Conservation (phyloP, 2,329 filamentous ascomycete species). For the Davidsoniella neocaledoniae region DNA sequence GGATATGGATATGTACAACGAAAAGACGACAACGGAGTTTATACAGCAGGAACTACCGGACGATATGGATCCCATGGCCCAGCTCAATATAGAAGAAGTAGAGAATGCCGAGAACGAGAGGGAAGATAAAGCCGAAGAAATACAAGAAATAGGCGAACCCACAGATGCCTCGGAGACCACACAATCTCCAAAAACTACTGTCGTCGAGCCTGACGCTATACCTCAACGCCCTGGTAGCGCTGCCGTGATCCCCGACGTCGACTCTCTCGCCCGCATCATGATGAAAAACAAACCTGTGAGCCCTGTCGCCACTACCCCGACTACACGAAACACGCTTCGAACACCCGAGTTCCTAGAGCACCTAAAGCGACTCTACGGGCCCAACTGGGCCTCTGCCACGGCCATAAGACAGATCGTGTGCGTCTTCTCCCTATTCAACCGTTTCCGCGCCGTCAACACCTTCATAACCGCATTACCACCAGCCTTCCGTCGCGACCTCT, state of each 20-base stretch:
- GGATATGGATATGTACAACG: slow-evolving; percentile 14
- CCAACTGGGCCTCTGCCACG: slow-evolving; percentile 25
- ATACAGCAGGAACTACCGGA: slow-evolving; percentile 1
- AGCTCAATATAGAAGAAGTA: not conserved
- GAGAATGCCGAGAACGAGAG: not conserved
- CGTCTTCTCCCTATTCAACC: slow-evolving; percentile 26
- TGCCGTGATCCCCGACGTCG: not conserved
- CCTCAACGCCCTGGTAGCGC: not conserved
- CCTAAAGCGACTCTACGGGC: slow-evolving; percentile 28
- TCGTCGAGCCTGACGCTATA: too few relatives aligned
- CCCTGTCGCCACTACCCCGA: not conserved
- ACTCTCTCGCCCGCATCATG: not conserved
- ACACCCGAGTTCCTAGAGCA: slow-evolving; percentile 21
- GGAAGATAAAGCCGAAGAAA: too few relatives aligned
- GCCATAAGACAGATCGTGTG: slow-evolving; percentile 25
- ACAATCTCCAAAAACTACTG: not conserved
- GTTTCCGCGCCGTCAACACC: slow-evolving; percentile 5
- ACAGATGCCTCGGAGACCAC: not conserved
- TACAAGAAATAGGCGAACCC: too few relatives aligned
- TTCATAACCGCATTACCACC: not conserved
- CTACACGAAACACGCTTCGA: not conserved
- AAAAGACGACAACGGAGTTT: not conserved
- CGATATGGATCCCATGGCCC: not conserved
- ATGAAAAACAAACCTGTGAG: not conserved
- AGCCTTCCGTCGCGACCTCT: slow-evolving; percentile 1